phyloP scores from a whole-genome alignment of 1,284 basidiomycete genomes.

The Sutorius eximius region DNA sequence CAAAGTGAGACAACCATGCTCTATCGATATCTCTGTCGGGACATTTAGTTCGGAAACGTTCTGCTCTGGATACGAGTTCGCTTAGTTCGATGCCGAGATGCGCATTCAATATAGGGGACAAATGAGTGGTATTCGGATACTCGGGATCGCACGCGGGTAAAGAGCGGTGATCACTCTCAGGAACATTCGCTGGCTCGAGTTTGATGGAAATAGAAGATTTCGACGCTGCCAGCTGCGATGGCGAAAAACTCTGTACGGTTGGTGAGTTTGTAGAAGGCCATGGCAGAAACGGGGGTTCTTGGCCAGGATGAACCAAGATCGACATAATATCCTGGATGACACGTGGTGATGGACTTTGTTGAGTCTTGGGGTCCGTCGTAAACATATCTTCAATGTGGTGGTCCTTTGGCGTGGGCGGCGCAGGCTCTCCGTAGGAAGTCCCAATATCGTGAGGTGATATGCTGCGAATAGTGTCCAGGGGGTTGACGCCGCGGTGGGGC shows the following conservation, averaged over 20 bases:
- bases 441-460: constrained; percentile 9
- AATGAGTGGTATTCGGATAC: constrained; percentile 23
- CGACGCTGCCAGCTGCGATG: neutral
- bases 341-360: constrained; percentile 27
- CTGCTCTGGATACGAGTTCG: constrained; percentile 54
- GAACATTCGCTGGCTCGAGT: neutral
- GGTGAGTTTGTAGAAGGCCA: constrained; percentile 9
- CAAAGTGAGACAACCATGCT: constrained; percentile 61
- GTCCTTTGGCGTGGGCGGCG: neutral
- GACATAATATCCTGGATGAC: constrained; percentile 37
- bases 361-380: neutral
- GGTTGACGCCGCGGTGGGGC: constrained; percentile 42
- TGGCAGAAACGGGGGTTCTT: constrained; percentile 6
- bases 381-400: constrained; percentile 2
- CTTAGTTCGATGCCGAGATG: constrained; percentile 56
- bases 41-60: constrained; percentile 49
- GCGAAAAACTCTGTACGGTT: constrained; percentile 1
- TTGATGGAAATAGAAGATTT: neutral
- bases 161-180: neutral
- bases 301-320: constrained; percentile 25
- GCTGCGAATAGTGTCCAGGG: constrained; percentile 43
- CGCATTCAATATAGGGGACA: constrained; percentile 54
- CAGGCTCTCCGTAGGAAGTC: neutral
- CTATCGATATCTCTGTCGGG: constrained; percentile 59
- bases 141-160: constrained; percentile 1